Evolutionary conservation across 768 basidiomycete species (phyloP), one percentile per base, ranked within the genome.

Genomic region (Rhizopogon salebrosus): DNA sequence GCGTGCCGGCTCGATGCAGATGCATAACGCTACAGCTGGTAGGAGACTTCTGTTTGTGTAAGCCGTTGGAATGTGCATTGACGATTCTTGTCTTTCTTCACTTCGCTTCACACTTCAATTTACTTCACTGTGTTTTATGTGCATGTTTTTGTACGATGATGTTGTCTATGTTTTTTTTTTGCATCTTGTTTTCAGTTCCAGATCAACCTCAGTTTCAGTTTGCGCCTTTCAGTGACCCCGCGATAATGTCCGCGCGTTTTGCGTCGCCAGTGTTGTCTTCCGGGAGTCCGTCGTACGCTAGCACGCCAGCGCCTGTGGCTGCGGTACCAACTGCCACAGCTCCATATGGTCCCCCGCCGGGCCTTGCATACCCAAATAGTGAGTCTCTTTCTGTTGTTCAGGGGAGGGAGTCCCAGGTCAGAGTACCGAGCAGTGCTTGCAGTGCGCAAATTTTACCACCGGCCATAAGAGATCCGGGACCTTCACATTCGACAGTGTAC

Each of bases 371-470:
- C 31, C 70, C 57, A 73, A 57, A 84, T 73, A 82, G 89, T 89
- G 84, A 89, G 88, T 84, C 61, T 60, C 66, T 73, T 73, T 75
- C 68, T 66, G 71, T 72, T 66, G 70, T 70, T 71, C 67, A 80
- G 84, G 85, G 85, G 87, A 86, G 84, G 87, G 85, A 80, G 72
- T 73, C 75, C 74, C 70, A 73, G 85, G 85, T 77, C 84, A 82
- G 80, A 79, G 84, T 90, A 88, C 87, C 89, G 79, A 89, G 86
- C 74, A 71, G 83, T 87, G 76, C 87, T 86, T 88, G 87, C 85
- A 89, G 87, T 87, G 83, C 86, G 85, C 84, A 85, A 84, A 80
- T 74, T 81, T 74, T 81, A 80, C 72, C 76, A 83, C 79, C 84
- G 79, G 67, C 79, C 78, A 75, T 88, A 76, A 88, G 75, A 71